Base-by-base conservation (phyloP, 1,284 basidiomycete species). In the Cystobasidium sp. region DNA sequence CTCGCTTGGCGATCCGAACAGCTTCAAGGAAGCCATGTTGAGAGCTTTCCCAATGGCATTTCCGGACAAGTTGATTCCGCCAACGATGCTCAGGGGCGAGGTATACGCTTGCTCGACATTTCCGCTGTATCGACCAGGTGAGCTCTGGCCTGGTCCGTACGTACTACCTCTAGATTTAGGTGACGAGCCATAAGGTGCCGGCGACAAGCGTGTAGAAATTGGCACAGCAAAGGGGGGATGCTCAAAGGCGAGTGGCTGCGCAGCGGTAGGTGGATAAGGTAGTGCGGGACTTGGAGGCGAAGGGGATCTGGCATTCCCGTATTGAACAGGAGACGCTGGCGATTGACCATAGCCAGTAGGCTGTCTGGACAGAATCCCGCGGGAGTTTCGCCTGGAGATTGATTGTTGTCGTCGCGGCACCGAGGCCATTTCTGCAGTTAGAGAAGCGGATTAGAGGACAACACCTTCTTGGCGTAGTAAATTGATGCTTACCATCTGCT, bases 21-120 rank as follows among this genome's bases (percentile, higher is more conserved):
- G 85, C 79, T 92, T 94, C 82, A 94, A 91, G n/a, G 91, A 91
- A 0, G 94, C 94, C 52, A 93, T 86, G 77, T 88, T 94, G 64
- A 97, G 85, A 0, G 93, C 95, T 10, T 93, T 88, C 64, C 93
- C 91, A 7, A 84, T 79, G 1, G 82, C 82, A 0, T 76, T 75
- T 5, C 77, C 73, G 0, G 78, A 76, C 53, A 68, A 76, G 5
- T 6, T 69, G 18, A 66, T 53, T 22, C 64, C 64, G 14, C 78
- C 79, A 41, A 79, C 78, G 46, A 80, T 75, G 1, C 78, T 78
- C 41, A 80, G 78, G 0, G 79, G 78, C 24, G 77, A 77, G 31
- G 76, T 76, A 6, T 77, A 75, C 66, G 77, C 75, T 4, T 75
- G 69, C 12, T 77, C 77, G 16, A 39, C 46, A 44, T 14, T 56